Base-by-base conservation (phyloP, 495 filamentous ascomycete genomes). In the Daldinia grandis region DNA sequence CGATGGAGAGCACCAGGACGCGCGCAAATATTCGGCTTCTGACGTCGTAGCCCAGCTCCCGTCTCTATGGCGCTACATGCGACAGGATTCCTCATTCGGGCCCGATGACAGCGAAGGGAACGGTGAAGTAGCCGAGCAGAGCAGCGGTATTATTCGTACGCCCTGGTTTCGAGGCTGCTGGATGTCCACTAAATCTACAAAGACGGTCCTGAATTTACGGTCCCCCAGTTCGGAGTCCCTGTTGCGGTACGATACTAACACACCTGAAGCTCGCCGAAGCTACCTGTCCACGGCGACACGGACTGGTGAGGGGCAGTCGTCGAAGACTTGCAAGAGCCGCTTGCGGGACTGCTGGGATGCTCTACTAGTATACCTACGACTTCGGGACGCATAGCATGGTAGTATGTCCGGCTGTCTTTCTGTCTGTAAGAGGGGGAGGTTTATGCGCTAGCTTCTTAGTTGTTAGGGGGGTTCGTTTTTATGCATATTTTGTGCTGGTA, bases 271-370 rank as follows among this genome's bases (percentile, higher is more conserved):
- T 15, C 40, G 24, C 27, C 44, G 6, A 1, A 17, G 40, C 21
- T 49, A 62, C 53, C 2, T 6, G 15, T 53, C 38, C 12, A 47
- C 14, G 1, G 42, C 24, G 15, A 8, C 58, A n/a, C 58, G 21
- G 15, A 30, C 24, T 19, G 35, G 38, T 21, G 15, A 7, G 6
- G 31, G 33, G 8, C 30, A 21, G 15, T 28, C 30, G 5, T 1
- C 47, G n/a, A 51, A 31, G 21, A 60, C 24, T 21, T 40, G 55
- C 6, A 61, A 50, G 49, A 19, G 3, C 25, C 30, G 47, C 9
- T 12, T 61, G 38, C 47, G 50, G 30, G 19, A 57, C 24, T 71
- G 68, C 35, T 71, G 62, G 56, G 21, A 6, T 14, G 31, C 4
- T 40, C 5, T 71, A 3, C 14, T 66, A 42, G 17, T 15, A 3